Percentiles rank a stretch among this genome's conserved stretches.
These are phyloP conservation scores for Hortiboletus flavorubellus DNA, from an alignment of 768 basidiomycete species.

Conservation along the genomic window DNA sequence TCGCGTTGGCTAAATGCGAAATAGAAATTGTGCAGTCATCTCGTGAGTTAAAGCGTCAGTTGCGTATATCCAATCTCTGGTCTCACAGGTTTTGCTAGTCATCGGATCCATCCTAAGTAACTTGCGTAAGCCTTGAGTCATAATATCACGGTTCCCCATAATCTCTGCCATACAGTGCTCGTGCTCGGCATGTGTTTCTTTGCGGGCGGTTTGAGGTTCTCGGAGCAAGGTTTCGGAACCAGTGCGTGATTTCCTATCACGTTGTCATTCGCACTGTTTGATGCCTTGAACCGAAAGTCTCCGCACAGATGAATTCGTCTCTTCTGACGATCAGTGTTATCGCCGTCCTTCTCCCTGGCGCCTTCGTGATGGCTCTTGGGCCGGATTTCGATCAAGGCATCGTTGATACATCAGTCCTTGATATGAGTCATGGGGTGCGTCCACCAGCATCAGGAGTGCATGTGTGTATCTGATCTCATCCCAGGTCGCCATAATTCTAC, in stretches of 20 bases:
- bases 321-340: constrained; percentile 74
- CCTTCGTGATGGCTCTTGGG: constrained; percentile 63
- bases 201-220: constrained; percentile 72
- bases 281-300: constrained; percentile 40
- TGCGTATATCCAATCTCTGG: neutral
- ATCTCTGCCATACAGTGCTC: constrained; percentile 48
- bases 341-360: constrained; percentile 74
- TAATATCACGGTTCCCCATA: neutral
- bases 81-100: constrained; percentile 40
- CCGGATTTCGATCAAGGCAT: constrained; percentile 13
- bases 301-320: constrained; percentile 71
- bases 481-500: constrained; percentile 71
- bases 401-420: constrained; percentile 49
- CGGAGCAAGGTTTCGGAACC: constrained; percentile 73
- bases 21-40: constrained; percentile 78
- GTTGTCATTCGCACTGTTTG: neutral
- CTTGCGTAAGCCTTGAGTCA: constrained; percentile 41
- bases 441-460: neutral
- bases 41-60: constrained; percentile 40
- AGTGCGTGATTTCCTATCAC: constrained; percentile 41
- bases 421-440: constrained; percentile 75
- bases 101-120: constrained; percentile 83
- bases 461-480: constrained; percentile 3
- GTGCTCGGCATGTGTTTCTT: constrained; percentile 86
- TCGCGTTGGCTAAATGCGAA: constrained; percentile 80